A percentile compares a stretch with the other conserved stretches of the same genome.
Conservation (phyloP, 176 grass and related monocot species). For the bread wheat (Triticum aestivum) region DNA sequence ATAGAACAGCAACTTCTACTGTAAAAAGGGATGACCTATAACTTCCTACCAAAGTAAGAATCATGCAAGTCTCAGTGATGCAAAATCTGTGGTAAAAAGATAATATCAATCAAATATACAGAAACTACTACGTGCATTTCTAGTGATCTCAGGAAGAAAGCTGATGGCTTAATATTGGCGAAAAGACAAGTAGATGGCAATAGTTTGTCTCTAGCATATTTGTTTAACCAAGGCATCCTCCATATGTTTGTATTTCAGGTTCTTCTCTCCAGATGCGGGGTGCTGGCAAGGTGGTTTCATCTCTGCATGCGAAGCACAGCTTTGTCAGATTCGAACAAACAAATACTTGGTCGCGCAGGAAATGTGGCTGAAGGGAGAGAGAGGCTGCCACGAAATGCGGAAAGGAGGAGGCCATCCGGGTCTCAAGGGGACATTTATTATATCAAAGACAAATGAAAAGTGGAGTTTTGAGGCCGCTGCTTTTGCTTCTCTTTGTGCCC, state of each 20-base stretch:
- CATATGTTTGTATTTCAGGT: conserved; percentile 13
- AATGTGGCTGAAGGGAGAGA: conserved; percentile 10
- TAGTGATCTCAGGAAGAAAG: not conserved
- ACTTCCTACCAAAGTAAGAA: not conserved
- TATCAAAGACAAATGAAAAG: conserved; percentile 5
- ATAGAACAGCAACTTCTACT: too few species aligned
- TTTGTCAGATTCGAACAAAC: conserved; percentile 8
- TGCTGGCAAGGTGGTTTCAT: conserved; percentile 19
- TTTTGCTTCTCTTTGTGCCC: conserved; percentile 24
- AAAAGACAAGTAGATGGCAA: not conserved
- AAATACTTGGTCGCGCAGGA: not conserved
- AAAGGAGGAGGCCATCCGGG: not conserved
- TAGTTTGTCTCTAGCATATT: conserved; percentile 10
- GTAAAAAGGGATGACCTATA: not conserved
- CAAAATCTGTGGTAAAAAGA: not conserved
- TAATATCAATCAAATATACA: not conserved
- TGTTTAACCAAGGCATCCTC: conserved; percentile 6
- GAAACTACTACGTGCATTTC: not conserved
- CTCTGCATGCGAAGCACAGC: conserved; percentile 17
- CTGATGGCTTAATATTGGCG: not conserved
- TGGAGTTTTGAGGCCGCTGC: conserved; percentile 14
- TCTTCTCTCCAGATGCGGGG: conserved; percentile 19
- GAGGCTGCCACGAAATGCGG: not conserved
- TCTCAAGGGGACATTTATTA: conserved; percentile 8
- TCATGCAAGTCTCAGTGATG: not conserved